Evolutionary conservation across 2,329 filamentous ascomycete genomes (phyloP).

Genomic region (Graphium sp.): DNA sequence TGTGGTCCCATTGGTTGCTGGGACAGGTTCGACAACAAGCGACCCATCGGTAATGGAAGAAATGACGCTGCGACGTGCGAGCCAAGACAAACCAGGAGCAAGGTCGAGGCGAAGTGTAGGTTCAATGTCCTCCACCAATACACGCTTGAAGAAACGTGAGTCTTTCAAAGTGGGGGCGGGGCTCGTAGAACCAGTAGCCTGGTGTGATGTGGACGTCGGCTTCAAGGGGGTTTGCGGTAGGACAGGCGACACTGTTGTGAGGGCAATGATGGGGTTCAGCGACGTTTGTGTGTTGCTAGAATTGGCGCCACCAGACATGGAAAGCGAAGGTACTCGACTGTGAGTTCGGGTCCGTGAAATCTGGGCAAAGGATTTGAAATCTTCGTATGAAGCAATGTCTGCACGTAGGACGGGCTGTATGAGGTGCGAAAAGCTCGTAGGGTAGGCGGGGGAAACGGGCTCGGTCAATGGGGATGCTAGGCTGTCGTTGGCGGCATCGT

Average conservation of each 20-base stretch:
- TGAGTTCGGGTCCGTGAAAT: constrained; percentile 42
- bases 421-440: constrained; percentile 64
- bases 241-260: constrained; percentile 17
- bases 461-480: constrained; percentile 21
- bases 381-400: constrained; percentile 66
- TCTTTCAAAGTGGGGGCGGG: constrained; percentile 59
- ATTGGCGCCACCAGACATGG: constrained; percentile 4
- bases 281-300: constrained; percentile 19
- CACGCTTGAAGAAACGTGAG: constrained; percentile 85
- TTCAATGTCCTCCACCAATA: constrained; percentile 79
- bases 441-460: constrained; percentile 33
- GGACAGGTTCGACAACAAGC: constrained; percentile 78
- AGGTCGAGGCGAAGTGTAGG: constrained; percentile 80
- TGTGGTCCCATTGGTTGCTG: constrained; percentile 34
- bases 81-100: constrained; percentile 84
- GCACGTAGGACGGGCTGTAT: constrained; percentile 69
- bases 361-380: constrained; percentile 65
- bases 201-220: constrained; percentile 13
- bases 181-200: no score
- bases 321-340: constrained; percentile 21
- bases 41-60: constrained; percentile 71
- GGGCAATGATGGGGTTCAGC: constrained; percentile 18
- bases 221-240: constrained; percentile 8
- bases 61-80: constrained; percentile 72
- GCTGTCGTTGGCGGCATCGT: constrained; percentile 11